These are phyloP conservation scores for Pleurotus citrinopileatus DNA, from an alignment of 768 basidiomycete genomes.

Conservation along the genomic window DNA sequence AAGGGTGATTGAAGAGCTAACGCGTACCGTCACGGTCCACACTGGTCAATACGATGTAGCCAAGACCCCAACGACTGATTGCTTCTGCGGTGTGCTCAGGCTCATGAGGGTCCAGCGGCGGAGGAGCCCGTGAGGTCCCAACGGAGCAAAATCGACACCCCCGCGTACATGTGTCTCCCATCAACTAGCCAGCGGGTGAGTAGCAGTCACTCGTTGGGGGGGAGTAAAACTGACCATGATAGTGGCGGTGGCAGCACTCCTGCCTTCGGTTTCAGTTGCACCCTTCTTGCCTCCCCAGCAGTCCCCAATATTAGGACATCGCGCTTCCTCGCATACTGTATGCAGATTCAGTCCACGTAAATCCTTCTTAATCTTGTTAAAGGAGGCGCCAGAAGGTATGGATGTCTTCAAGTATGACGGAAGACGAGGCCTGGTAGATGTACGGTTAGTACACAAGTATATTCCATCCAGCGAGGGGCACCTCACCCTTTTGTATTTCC, in stretches of 20 bases:
- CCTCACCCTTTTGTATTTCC: constrained; percentile 71
- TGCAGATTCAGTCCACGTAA: constrained; percentile 87
- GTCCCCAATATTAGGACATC: constrained; percentile 99
- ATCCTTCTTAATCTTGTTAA: constrained; percentile 92
- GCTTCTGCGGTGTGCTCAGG: constrained; percentile 99
- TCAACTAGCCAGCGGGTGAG: constrained; percentile 54
- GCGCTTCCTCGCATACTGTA: constrained; percentile 97
- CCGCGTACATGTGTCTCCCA: constrained; percentile 99
- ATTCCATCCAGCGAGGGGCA: constrained; percentile 9
- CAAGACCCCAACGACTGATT: constrained; percentile 95
- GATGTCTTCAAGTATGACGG: constrained; percentile 88
- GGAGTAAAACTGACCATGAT: constrained; percentile 90
- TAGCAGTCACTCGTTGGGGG: too few relatives aligned
- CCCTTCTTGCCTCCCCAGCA: constrained; percentile 92
- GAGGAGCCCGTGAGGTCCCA: constrained; percentile 86
- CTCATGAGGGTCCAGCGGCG: constrained; percentile 92
- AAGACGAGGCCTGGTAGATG: constrained; percentile 65
- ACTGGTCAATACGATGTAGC: constrained; percentile 95
- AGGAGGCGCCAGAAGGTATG: constrained; percentile 87
- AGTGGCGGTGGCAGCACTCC: constrained; percentile 89
- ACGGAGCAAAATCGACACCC: constrained; percentile 98
- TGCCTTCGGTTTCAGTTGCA: constrained; percentile 64
- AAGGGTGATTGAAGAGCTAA: not conserved
- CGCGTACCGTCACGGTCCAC: constrained; percentile 92
- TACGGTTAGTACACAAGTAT: not conserved